A percentile compares a stretch with the other conserved stretches of the same genome.
Conservation (phyloP, 2,329 filamentous ascomycete species). For the Myriosclerotinia duriaeana region DNA sequence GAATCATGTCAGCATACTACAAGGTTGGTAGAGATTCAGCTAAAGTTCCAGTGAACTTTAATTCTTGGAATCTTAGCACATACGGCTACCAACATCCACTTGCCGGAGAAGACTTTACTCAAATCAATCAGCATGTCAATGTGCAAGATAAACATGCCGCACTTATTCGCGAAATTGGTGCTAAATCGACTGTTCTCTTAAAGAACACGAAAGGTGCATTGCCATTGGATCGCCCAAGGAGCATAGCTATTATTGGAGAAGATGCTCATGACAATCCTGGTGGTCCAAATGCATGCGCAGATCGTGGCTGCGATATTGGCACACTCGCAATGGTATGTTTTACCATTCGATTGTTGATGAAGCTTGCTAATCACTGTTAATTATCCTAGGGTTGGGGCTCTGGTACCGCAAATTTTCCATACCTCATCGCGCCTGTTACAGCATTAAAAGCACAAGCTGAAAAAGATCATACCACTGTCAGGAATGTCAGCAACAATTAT, state of each 20-base stretch:
- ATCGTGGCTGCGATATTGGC: slow-evolving; percentile 54
- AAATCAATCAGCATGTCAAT: slow-evolving; percentile 79
- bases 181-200: slow-evolving; percentile 45
- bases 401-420: slow-evolving; percentile 71
- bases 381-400: slow-evolving; percentile 68
- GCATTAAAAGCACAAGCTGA: slow-evolving; percentile 65
- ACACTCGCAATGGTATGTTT: slow-evolving; percentile 54
- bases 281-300: slow-evolving; percentile 64
- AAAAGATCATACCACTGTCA: slow-evolving; percentile 57
- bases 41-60: slow-evolving; percentile 68
- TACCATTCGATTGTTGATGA: slow-evolving; percentile 35
- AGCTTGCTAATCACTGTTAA: slow-evolving; percentile 53
- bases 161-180: slow-evolving; percentile 73
- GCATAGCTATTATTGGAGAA: slow-evolving; percentile 47
- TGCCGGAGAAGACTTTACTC: slow-evolving; percentile 60
- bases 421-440: slow-evolving; percentile 71
- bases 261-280: slow-evolving; percentile 52
- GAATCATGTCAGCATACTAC: slow-evolving; percentile 72
- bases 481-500: slow-evolving; percentile 67
- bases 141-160: slow-evolving; percentile 71
- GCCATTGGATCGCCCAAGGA: slow-evolving; percentile 45
- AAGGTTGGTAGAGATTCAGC: slow-evolving; percentile 52
- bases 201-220: slow-evolving; percentile 62
- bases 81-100: slow-evolving; percentile 66
- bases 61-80: slow-evolving; percentile 78